Percentiles rank a stretch among this genome's conserved stretches.
Evolutionary conservation across 2,329 filamentous ascomycete species (phyloP).

Genomic region (Emmonsiellopsis sp.): DNA sequence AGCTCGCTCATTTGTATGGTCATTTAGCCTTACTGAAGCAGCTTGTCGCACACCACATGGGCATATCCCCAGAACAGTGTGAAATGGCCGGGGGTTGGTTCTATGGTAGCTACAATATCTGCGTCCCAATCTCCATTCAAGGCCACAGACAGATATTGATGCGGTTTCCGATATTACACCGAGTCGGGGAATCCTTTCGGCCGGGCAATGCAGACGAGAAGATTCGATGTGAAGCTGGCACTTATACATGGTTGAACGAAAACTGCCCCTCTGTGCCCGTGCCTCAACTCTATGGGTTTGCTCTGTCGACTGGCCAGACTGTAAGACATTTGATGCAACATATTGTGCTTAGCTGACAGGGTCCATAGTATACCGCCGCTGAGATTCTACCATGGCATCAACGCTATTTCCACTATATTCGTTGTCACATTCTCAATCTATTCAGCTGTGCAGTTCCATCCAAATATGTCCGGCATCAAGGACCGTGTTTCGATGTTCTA

Average conservation of each 20-base stretch:
- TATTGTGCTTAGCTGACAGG: background rate
- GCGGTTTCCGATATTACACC: conserved; percentile 7
- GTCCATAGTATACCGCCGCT: conserved; percentile 6
- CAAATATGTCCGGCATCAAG: conserved; percentile 2
- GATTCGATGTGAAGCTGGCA: conserved; percentile 8
- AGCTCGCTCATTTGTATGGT: conserved; percentile 1
- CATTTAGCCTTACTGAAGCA: conserved; percentile 3
- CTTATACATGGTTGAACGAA: conserved; percentile 8
- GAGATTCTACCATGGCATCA: conserved; percentile 5
- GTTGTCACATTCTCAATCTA: conserved; percentile 4
- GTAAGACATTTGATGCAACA: conserved; percentile 3
- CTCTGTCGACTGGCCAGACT: conserved; percentile 10
- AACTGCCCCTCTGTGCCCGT: conserved; percentile 11
- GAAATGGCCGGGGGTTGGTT: conserved; percentile 13
- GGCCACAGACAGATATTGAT: conserved; percentile 4
- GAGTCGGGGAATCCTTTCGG: conserved; percentile 8
- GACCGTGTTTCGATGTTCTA: background rate
- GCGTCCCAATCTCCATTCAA: conserved; percentile 13
- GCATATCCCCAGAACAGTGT: conserved; percentile 7
- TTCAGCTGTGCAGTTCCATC: conserved; percentile 5
- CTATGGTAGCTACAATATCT: conserved; percentile 30
- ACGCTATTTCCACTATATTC: conserved; percentile 5
- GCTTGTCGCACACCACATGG: conserved; percentile 10
- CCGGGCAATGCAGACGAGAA: conserved; percentile 11
- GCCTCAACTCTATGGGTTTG: conserved; percentile 13